phyloP scores from a whole-genome alignment of 2,329 filamentous ascomycete species.

The Lizonia empirigonia region DNA sequence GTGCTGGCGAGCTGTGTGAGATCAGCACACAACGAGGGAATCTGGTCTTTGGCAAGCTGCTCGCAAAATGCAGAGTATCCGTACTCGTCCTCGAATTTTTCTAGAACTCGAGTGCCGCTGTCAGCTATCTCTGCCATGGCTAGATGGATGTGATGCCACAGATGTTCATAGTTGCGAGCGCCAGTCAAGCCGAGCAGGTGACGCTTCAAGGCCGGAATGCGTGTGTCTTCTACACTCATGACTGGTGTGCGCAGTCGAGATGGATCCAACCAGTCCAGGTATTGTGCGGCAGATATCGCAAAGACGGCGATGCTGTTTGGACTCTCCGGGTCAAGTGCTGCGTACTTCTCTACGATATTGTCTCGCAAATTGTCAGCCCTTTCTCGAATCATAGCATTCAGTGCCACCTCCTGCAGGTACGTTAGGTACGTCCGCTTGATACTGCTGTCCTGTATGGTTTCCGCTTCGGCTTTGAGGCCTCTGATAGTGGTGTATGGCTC shows the following conservation, averaged over 20 bases:
- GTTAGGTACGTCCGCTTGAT: conserved; percentile 2
- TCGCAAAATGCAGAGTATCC: conserved; percentile 12
- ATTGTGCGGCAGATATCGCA: conserved; percentile 10
- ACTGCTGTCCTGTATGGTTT: background rate
- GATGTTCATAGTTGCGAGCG: conserved; percentile 8
- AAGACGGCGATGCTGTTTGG: conserved; percentile 7
- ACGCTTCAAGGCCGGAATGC: conserved; percentile 11
- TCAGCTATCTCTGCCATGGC: conserved; percentile 12
- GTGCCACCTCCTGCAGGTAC: conserved; percentile 6
- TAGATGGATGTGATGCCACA: conserved; percentile 14
- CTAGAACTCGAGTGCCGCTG: conserved; percentile 6
- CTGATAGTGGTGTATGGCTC: conserved; percentile 8
- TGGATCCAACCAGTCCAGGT: conserved; percentile 10
- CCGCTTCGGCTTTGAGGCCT: background rate
- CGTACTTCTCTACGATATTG: conserved; percentile 5
- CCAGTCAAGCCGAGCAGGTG: conserved; percentile 9
- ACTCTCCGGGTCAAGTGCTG: conserved; percentile 4
- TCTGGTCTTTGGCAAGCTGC: conserved; percentile 4
- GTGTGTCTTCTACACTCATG: conserved; percentile 8
- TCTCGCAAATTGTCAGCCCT: conserved; percentile 4
- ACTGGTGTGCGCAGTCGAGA: conserved; percentile 8
- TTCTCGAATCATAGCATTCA: conserved; percentile 14
- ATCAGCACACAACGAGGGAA: conserved; percentile 1
- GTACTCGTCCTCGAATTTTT: conserved; percentile 6
- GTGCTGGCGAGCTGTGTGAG: conserved; percentile 5